Conservation (phyloP, 2,329 filamentous ascomycete genomes). For the Venturia oleaginea region DNA sequence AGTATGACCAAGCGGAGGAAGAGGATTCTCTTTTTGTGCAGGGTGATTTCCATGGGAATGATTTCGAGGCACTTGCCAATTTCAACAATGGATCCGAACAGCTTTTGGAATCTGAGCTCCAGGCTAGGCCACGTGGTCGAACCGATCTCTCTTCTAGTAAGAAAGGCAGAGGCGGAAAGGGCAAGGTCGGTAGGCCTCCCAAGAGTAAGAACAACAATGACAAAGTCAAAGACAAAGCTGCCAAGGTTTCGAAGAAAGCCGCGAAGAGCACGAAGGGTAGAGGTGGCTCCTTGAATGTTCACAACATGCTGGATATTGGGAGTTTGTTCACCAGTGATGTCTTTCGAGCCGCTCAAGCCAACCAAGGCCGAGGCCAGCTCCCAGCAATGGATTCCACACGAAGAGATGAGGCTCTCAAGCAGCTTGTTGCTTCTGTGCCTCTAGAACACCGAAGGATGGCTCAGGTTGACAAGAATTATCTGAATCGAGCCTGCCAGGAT, state of each 20-base stretch:
- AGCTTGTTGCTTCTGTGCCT: slow-evolving; percentile 32
- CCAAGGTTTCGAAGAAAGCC: slow-evolving; percentile 5
- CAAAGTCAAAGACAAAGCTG: slow-evolving; percentile 16
- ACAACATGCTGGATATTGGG: slow-evolving; percentile 6
- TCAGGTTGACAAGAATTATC: slow-evolving; percentile 26
- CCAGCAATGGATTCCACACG: slow-evolving; percentile 20
- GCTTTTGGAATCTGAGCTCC: not conserved
- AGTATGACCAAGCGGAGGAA: not conserved
- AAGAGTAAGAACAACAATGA: slow-evolving; percentile 17
- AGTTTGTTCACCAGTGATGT: slow-evolving; percentile 24
- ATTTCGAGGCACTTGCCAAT: not conserved
- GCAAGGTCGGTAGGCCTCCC: not conserved
- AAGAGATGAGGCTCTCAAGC: slow-evolving; percentile 29
- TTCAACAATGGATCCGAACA: not conserved
- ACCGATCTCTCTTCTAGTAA: not conserved
- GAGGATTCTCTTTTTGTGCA: not conserved
- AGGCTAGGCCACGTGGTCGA: not conserved
- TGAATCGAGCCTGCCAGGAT: slow-evolving; percentile 32
- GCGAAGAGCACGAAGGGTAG: slow-evolving; percentile 15
- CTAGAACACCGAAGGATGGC: slow-evolving; percentile 26
- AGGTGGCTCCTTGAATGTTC: not conserved
- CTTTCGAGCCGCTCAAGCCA: slow-evolving; percentile 24
- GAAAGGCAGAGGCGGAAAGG: not conserved
- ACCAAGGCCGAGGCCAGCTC: slow-evolving; percentile 19
- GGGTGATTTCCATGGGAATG: not conserved